A percentile compares a stretch with the other conserved stretches of the same genome.
Evolutionary conservation across 305 asterid genomes (phyloP).

Genomic region (Solanum hybrid): DNA sequence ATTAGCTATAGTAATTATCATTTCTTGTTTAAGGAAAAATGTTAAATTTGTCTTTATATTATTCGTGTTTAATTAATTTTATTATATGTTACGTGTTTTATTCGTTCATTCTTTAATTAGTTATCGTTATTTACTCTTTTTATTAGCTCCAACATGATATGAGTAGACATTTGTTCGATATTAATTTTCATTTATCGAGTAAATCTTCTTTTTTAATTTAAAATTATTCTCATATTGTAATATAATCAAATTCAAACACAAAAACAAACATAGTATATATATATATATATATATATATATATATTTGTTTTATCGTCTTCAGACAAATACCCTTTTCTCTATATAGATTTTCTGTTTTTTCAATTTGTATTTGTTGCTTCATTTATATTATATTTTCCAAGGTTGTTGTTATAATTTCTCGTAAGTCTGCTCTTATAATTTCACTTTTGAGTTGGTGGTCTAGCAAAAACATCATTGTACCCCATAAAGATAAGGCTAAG

Average conservation of each 20-base stretch:
- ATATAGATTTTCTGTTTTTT: too few species aligned
- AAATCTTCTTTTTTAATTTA: background rate
- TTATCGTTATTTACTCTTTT: background rate
- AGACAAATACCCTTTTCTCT: background rate
- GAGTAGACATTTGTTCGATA: background rate
- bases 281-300: too few species aligned
- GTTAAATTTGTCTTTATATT: background rate
- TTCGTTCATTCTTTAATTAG: background rate
- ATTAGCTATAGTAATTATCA: slow-evolving; percentile 40
- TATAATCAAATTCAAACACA: too few species aligned
- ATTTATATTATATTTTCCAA: background rate
- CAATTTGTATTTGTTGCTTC: background rate
- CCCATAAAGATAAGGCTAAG: background rate
- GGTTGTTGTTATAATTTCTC: background rate
- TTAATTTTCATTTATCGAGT: too few species aligned
- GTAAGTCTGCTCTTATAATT: background rate
- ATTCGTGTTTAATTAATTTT: background rate
- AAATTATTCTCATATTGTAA: background rate
- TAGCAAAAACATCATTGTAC: too few species aligned
- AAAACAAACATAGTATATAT: background rate
- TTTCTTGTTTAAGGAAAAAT: slow-evolving; percentile 11
- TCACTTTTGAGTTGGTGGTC: too few species aligned
- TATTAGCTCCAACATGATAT: background rate
- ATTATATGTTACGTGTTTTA: background rate
- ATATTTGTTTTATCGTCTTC: too few species aligned